These are phyloP conservation scores for Eucalyptus rudis DNA, from an alignment of 345 rosid genomes.

Conservation along the genomic window DNA sequence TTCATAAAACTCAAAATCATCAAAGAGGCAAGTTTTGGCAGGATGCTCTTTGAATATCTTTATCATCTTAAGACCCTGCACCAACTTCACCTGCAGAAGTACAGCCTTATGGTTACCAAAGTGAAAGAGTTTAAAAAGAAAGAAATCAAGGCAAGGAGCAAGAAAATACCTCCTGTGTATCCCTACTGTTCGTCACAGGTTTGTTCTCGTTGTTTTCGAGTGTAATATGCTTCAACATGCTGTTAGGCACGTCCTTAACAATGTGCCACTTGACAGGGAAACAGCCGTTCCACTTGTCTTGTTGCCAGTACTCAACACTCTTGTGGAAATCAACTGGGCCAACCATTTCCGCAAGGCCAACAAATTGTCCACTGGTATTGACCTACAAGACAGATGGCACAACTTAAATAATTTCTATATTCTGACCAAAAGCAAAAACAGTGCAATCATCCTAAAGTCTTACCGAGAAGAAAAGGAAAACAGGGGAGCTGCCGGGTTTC, in stretches of 20 bases:
- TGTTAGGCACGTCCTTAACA: constrained; percentile 92
- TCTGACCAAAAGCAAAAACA: neutral
- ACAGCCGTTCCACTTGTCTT: constrained; percentile 96
- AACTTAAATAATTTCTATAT: neutral
- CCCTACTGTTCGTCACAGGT: constrained; percentile 92
- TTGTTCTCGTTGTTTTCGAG: constrained; percentile 94
- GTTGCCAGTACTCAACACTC: constrained; percentile 85
- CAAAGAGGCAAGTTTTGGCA: constrained; percentile 71
- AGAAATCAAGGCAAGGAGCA: neutral
- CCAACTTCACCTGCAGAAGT: constrained; percentile 43
- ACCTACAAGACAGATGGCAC: constrained; percentile 26
- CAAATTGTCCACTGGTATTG: constrained; percentile 93
- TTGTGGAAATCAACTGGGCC: constrained; percentile 83
- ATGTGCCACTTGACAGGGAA: constrained; percentile 93
- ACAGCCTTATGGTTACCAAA: neutral
- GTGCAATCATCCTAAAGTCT: neutral
- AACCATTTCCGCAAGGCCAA: constrained; percentile 87
- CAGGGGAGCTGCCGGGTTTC: constrained; percentile 60
- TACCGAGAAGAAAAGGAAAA: constrained; percentile 86
- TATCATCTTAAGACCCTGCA: constrained; percentile 64
- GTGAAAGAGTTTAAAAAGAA: neutral
- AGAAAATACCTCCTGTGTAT: constrained; percentile 72
- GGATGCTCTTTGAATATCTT: constrained; percentile 78
- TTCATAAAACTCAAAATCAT: constrained; percentile 87
- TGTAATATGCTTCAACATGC: constrained; percentile 76